phyloP scores from a whole-genome alignment of 2,329 filamentous ascomycete species.

The Zymoseptoria pseudotritici region DNA sequence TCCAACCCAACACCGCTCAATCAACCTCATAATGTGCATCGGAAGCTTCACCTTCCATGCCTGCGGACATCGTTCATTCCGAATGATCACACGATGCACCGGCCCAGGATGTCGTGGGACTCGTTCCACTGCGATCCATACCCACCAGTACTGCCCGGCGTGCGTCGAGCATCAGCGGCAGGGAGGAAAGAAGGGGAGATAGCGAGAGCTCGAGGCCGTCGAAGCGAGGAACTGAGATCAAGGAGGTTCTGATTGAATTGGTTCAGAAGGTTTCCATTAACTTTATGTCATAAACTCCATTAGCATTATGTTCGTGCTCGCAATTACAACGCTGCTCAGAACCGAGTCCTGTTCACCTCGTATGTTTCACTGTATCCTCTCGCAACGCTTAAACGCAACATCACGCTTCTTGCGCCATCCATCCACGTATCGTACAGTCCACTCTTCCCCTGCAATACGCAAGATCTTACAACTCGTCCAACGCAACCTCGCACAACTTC shows the following conservation, averaged over 20 bases:
- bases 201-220: background rate
- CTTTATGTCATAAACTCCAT: background rate
- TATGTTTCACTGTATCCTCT: background rate
- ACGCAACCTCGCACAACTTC: conserved; percentile 22
- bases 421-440: background rate
- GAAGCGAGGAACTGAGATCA: too few species aligned
- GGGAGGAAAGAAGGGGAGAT: background rate
- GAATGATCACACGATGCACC: background rate
- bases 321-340: background rate
- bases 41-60: background rate
- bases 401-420: background rate
- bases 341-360: background rate
- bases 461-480: conserved; percentile 23
- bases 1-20: background rate
- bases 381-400: background rate
- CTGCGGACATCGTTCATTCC: background rate
- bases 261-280: background rate
- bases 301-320: background rate
- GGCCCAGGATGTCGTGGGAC: background rate
- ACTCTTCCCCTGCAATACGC: background rate
- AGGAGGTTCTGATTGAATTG: background rate
- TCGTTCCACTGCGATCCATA: background rate
- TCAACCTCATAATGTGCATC: background rate
- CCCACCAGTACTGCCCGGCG: background rate
- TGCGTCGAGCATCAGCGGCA: background rate